Evolutionary conservation across 768 basidiomycete species (phyloP), one percentile per base, ranked within the genome.

Genomic region (Imleria badia): DNA sequence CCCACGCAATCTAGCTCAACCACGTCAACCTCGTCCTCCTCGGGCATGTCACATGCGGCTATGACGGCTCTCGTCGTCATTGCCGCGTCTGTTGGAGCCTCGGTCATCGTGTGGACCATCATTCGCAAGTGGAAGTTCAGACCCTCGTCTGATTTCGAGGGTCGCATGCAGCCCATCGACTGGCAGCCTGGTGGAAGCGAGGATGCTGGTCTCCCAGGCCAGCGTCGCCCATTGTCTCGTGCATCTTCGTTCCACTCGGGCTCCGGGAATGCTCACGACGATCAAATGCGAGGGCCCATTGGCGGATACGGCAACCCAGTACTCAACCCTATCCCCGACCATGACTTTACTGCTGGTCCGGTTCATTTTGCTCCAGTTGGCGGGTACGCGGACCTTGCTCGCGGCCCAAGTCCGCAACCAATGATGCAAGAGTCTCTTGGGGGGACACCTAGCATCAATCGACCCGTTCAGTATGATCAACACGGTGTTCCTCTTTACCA

Each of bases 121-220:
- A 89, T 94, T 78, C 87, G 92, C 75, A 93, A 94, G 72, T 93
- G 90, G 88, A 92, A 93, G 75, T 85, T 94, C 66, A 84, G 82
- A 50, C 83, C 87, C 53, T 93, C 91, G 30, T 78, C 82, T 65
- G 80, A 82, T 62, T 94, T 94, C 68, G 88, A 91, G 63, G 83
- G 85, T 57, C 89, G 91, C 60, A 82, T 95, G 75, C 83, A 88
- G 55, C 91, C 93, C 56, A 91, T 94, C 66, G 85, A 92, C 74
- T 94, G 89, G 90, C 83, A 88, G 66, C 89, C 89, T n/a, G 76
- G 71, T 45, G 75, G 72, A 30, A 73, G 66, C 49, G 79, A 79
- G 9, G 78, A 81, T 51, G 48, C 61, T 33, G 78, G 71, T 54
- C 68, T 78, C 45, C 73, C 83, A 26, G 75, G 76, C 43, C 71